Conservation (phyloP, 306 rosid genomes). For the Vigna nakashimae region DNA sequence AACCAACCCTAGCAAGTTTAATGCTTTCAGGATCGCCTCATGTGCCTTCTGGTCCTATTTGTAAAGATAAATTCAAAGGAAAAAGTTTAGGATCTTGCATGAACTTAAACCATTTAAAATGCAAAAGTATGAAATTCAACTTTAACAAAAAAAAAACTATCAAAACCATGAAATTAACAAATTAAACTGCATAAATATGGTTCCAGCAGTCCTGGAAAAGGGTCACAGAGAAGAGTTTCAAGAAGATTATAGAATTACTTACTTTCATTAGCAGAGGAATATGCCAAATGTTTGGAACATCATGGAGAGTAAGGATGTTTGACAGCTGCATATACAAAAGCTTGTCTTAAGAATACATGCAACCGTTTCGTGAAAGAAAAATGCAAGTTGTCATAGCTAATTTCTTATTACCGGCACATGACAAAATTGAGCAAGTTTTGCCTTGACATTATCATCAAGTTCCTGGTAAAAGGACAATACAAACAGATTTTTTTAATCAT, state of each 20-base stretch:
- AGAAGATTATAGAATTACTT: constrained; percentile 41
- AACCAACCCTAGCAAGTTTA: constrained; percentile 76
- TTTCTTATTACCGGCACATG: constrained; percentile 80
- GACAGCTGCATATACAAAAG: constrained; percentile 62
- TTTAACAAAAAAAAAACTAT: neutral
- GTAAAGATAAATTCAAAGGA: constrained; percentile 42
- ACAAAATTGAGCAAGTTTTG: constrained; percentile 89
- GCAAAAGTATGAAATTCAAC: constrained; percentile 29
- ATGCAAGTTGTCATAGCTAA: constrained; percentile 24
- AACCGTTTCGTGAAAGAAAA: constrained; percentile 22
- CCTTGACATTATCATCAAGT: constrained; percentile 79
- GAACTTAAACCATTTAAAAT: constrained; percentile 28
- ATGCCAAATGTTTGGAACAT: constrained; percentile 98
- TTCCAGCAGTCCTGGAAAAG: constrained; percentile 18
- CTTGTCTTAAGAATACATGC: neutral
- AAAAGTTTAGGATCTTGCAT: constrained; percentile 38
- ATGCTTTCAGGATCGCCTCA: constrained; percentile 81
- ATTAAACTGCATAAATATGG: constrained; percentile 26
- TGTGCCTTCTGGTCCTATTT: constrained; percentile 88
- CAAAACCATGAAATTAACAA: constrained; percentile 11
- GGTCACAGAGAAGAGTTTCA: neutral
- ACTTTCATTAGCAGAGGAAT: constrained; percentile 90
- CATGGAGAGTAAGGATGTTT: constrained; percentile 83
- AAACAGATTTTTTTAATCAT: constrained; percentile 29
- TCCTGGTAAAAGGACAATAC: constrained; percentile 56